Evolutionary conservation across 768 basidiomycete genomes (phyloP).

Genomic region (Boletus sensibilis): DNA sequence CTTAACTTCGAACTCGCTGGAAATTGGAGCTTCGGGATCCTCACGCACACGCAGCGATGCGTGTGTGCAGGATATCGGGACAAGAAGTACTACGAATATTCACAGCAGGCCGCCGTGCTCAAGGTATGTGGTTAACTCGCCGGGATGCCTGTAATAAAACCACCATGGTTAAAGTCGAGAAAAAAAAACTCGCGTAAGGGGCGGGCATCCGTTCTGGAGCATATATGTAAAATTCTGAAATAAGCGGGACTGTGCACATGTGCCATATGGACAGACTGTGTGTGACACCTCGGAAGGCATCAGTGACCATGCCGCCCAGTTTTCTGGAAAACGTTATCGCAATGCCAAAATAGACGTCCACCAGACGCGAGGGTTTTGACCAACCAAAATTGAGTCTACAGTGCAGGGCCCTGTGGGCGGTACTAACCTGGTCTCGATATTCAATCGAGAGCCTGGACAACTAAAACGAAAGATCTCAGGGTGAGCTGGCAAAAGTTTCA

Average conservation of each 20-base stretch:
- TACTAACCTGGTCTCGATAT: neutral
- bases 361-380: neutral
- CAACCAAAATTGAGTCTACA: neutral
- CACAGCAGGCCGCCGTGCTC: neutral
- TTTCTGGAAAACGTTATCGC: neutral
- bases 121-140: neutral
- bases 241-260: neutral
- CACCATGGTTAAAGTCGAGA: neutral
- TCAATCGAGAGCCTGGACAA: neutral
- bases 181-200: neutral
- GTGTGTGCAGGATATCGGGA: too few relatives aligned
- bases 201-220: neutral
- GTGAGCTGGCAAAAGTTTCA: neutral
- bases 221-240: neutral
- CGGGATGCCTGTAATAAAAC: neutral
- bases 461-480: neutral
- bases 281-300: neutral
- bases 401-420: neutral
- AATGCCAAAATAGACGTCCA: slow-evolving; percentile 6
- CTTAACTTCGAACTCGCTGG: neutral
- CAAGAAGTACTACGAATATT: neutral
- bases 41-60: neutral
- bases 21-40: neutral
- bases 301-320: neutral
- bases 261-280: slow-evolving; percentile 7